Conservation (phyloP, 495 filamentous ascomycete species). For the Bacidia gigantensis region DNA sequence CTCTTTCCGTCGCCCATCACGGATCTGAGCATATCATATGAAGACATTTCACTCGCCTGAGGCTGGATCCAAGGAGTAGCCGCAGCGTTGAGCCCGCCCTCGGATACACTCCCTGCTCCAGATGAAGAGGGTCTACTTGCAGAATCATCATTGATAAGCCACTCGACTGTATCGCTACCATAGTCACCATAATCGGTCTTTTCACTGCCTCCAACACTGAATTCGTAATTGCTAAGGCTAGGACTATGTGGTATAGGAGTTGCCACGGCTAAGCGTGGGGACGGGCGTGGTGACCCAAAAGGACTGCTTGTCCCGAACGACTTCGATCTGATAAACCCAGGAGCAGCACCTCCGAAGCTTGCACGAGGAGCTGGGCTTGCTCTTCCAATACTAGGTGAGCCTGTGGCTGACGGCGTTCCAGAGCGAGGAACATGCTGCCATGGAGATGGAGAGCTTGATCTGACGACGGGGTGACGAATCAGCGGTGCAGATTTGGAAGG, state of each 20-base stretch:
- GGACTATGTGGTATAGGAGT: conserved; percentile 96
- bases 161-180: conserved; percentile 80
- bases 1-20: conserved; percentile 79
- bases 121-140: conserved; percentile 63
- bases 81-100: conserved; percentile 54
- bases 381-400: conserved; percentile 59
- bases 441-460: conserved; percentile 79
- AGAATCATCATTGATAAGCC: conserved; percentile 86
- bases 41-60: conserved; percentile 80
- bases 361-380: conserved; percentile 69
- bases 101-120: conserved; percentile 37
- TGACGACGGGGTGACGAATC: conserved; percentile 75
- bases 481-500: conserved; percentile 68
- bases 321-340: conserved; percentile 55
- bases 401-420: conserved; percentile 58
- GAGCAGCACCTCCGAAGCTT: conserved; percentile 57
- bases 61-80: conserved; percentile 69
- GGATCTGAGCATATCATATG: conserved; percentile 93
- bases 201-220: conserved; percentile 58
- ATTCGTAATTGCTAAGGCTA: conserved; percentile 85
- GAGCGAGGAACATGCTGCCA: conserved; percentile 64
- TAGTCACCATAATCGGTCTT: conserved; percentile 83
- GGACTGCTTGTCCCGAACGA: conserved; percentile 69
- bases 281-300: conserved; percentile 87
- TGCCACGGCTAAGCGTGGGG: conserved; percentile 79